These are phyloP conservation scores for Exophiala spinifera DNA, from an alignment of 2,329 filamentous ascomycete genomes.

Conservation along the genomic window DNA sequence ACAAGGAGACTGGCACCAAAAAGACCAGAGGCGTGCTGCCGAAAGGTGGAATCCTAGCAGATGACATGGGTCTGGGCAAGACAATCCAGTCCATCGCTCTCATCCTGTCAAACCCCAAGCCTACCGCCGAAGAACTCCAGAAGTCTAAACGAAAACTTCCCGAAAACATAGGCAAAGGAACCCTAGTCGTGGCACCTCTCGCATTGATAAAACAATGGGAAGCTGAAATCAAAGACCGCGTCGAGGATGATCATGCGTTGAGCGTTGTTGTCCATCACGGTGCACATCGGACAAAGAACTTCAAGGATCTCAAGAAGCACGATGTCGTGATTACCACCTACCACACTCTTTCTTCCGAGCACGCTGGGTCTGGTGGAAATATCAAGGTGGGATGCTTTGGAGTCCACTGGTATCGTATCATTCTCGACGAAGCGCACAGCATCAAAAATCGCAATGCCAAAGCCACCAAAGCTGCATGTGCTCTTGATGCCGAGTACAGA, in stretches of 20 bases:
- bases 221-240: conserved; percentile 80
- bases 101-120: conserved; percentile 77
- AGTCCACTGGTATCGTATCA: conserved; percentile 89
- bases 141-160: conserved; percentile 62
- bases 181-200: conserved; percentile 86
- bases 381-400: conserved; percentile 82
- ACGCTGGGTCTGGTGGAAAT: conserved; percentile 61
- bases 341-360: conserved; percentile 89
- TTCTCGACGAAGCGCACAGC: conserved; percentile 93
- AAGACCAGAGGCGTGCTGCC: conserved; percentile 76
- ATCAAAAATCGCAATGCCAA: conserved; percentile 99
- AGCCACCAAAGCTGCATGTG: conserved; percentile 86
- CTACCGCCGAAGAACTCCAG: conserved; percentile 47
- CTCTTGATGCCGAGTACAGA: conserved; percentile 77
- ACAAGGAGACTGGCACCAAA: conserved; percentile 80
- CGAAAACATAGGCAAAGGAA: conserved; percentile 68
- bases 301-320: conserved; percentile 73
- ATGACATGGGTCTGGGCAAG: conserved; percentile 95
- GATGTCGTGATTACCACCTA: conserved; percentile 98
- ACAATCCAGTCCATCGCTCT: conserved; percentile 90
- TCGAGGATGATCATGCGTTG: conserved; percentile 65
- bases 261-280: conserved; percentile 90
- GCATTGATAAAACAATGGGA: conserved; percentile 98
- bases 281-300: conserved; percentile 74
- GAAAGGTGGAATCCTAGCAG: conserved; percentile 90